Evolutionary conservation across 2,329 filamentous ascomycete genomes (phyloP), one percentile per base, ranked within the genome.

Genomic region (Graphilbum fragrans): DNA sequence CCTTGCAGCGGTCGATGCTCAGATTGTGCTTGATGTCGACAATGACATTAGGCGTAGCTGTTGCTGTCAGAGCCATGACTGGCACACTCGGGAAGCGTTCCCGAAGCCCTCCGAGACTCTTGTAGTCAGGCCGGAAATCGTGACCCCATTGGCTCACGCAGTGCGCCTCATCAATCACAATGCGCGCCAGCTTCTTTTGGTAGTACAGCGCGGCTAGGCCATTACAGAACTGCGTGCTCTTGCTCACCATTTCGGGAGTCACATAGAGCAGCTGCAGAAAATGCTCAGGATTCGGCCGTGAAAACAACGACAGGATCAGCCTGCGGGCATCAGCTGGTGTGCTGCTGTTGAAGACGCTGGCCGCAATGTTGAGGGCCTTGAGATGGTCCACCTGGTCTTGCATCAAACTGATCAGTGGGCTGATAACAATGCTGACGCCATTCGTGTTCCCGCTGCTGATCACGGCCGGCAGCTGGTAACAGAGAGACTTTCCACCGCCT

Each of bases 71-170:
- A 4, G 92, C 92, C 76, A 98, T 94, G 33, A 96, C 72, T 1
- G 92, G 92, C 3, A 96, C 84, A 2, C 75, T 74, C 1, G 80
- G 78, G 51, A 90, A 90, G 40, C 73, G 75, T 33, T 65, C 59
- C 38, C 90, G 75, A 35, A 95, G 66, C 44, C 78, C 71, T 22
- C 88, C 86, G 4, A 98, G 67, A 23, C 75, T 74, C 59, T 94
- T 94, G 65, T 98, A 98, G 57, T 96, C 90, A 1, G 88, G 90
- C 36, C 93, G 78, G 57, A 98, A 98, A 58, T 98, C 92, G 52
- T 98, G 92, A 1, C 92, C 92, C 92, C 92, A 98, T 66, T 98
- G 88, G 59, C 92, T 96, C 21, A 98, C 90, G 59, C 92, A 98
- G 58, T 98, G 92, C n/a, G 92, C 92, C 63, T 98, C 93, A 51